Evolutionary conservation across 176 grass and related monocot genomes (phyloP).

Genomic region (Carex scoparia): DNA sequence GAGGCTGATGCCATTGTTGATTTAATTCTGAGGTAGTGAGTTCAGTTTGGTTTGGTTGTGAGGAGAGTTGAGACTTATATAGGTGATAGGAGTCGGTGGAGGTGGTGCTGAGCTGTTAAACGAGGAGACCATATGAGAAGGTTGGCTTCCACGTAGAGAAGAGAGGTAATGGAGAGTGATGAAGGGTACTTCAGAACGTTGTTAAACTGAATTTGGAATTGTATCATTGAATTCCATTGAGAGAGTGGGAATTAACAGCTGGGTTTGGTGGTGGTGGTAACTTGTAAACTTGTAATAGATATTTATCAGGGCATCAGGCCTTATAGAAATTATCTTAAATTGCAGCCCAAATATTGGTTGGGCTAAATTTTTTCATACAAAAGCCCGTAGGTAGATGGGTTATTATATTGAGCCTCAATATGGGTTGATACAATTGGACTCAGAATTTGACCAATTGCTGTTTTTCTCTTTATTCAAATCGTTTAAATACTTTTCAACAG

Average conservation of each 20-base stretch:
- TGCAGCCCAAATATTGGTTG: neutral
- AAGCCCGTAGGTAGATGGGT: too few relatives aligned
- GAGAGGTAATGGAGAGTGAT: neutral
- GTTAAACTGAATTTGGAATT: constrained; percentile 12
- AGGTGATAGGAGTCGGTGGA: neutral
- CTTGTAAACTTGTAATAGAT: neutral
- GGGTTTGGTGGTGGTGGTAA: neutral
- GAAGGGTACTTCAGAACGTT: neutral
- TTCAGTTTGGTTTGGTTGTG: constrained; percentile 4
- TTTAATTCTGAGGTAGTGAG: neutral
- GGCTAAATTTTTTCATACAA: neutral
- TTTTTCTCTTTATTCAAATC: too few relatives aligned
- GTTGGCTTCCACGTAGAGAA: constrained; percentile 14
- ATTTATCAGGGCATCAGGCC: neutral
- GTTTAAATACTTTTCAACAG: too few relatives aligned
- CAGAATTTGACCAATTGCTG: too few relatives aligned
- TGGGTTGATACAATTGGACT: neutral
- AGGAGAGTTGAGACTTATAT: neutral
- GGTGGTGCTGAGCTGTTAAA: neutral
- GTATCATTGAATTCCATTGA: neutral
- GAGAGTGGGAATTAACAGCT: neutral
- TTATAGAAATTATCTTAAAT: neutral
- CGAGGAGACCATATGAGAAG: neutral
- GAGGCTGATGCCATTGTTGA: neutral
- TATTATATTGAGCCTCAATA: neutral